A percentile compares a stretch with the other conserved stretches of the same genome.
Evolutionary conservation across 1,284 basidiomycete species (phyloP).

Genomic region (Ceratobasidium theobromae): DNA sequence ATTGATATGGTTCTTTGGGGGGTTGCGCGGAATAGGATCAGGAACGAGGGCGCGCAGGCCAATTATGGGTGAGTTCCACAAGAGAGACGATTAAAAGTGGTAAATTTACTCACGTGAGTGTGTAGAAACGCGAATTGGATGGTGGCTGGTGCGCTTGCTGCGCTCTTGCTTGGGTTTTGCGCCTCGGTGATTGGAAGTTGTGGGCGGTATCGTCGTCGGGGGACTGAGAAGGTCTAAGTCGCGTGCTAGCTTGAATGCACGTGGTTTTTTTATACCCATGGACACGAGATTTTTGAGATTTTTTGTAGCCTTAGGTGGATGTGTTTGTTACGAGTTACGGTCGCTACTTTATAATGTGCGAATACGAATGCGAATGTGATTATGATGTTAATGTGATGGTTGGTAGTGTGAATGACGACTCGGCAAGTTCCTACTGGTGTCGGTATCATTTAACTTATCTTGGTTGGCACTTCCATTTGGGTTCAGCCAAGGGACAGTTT

Average conservation of each 20-base stretch:
- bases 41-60: slow-evolving; percentile 53
- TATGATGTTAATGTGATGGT: too few relatives aligned
- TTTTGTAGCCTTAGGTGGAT: background rate
- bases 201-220: slow-evolving; percentile 55
- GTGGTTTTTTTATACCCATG: background rate
- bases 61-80: slow-evolving; percentile 50
- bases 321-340: background rate
- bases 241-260: background rate
- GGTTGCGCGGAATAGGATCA: slow-evolving; percentile 61
- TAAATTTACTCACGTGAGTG: background rate
- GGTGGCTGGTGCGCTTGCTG: slow-evolving; percentile 67
- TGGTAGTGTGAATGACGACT: too few relatives aligned
- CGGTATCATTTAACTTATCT: too few relatives aligned
- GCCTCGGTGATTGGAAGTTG: slow-evolving; percentile 66
- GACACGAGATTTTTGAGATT: background rate
- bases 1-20: slow-evolving; percentile 81
- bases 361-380: background rate
- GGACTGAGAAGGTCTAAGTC: slow-evolving; percentile 19
- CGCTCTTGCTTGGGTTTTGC: slow-evolving; percentile 67
- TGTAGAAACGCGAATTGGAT: slow-evolving; percentile 69
- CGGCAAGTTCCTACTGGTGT: too few relatives aligned
- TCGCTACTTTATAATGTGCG: background rate
- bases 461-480: too few relatives aligned
- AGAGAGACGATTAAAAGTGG: background rate
- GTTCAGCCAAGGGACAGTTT: too few relatives aligned